These are phyloP conservation scores for Panicum miliaceum DNA, from an alignment of 176 grass and related monocot species.

Conservation along the genomic window DNA sequence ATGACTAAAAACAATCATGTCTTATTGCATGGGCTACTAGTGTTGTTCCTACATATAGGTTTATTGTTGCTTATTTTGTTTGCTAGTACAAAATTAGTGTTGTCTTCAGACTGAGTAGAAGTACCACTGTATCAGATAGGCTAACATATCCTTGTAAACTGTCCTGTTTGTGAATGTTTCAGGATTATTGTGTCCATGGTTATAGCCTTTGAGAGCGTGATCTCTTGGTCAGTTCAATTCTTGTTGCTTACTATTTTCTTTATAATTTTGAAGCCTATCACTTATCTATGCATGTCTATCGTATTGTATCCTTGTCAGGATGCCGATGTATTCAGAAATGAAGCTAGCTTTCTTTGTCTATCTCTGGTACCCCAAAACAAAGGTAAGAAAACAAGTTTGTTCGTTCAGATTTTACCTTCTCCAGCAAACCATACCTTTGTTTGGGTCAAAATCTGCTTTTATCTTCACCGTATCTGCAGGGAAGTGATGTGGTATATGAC, in stretches of 20 bases:
- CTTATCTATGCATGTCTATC: slow-evolving; percentile 21
- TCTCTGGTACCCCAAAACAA: slow-evolving; percentile 97
- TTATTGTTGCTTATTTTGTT: slow-evolving; percentile 9
- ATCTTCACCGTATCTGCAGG: slow-evolving; percentile 55
- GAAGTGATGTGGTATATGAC: slow-evolving; percentile 85
- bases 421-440: background rate
- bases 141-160: slow-evolving; percentile 11
- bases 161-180: slow-evolving; percentile 46
- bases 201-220: slow-evolving; percentile 64
- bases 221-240: slow-evolving; percentile 72
- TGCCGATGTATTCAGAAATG: slow-evolving; percentile 94
- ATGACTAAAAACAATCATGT: background rate
- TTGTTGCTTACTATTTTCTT: slow-evolving; percentile 14
- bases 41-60: background rate
- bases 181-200: slow-evolving; percentile 94
- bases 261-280: slow-evolving; percentile 1
- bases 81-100: background rate
- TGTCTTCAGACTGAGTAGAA: slow-evolving; percentile 8
- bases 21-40: background rate
- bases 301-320: slow-evolving; percentile 48
- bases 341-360: slow-evolving; percentile 97
- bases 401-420: background rate
- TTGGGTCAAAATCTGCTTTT: background rate
- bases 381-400: slow-evolving; percentile 50
- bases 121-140: slow-evolving; percentile 5